A percentile compares a stretch with the other conserved stretches of the same genome.
These are phyloP conservation scores for Penicillium concentricum DNA, from an alignment of 2,329 filamentous ascomycete species.

Conservation along the genomic window DNA sequence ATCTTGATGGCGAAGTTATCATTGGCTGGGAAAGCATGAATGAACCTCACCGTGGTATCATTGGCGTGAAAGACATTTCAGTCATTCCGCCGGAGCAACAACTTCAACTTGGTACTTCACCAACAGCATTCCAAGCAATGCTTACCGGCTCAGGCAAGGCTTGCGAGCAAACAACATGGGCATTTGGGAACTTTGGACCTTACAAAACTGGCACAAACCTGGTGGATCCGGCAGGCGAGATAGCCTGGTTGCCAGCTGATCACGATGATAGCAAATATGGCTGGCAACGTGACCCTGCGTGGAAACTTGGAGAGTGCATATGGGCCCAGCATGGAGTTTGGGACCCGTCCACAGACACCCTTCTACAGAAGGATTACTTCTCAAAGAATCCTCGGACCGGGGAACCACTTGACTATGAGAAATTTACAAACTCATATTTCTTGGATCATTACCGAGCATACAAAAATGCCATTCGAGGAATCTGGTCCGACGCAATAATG, in stretches of 20 bases:
- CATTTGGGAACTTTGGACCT: constrained; percentile 88
- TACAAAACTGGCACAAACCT: constrained; percentile 81
- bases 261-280: constrained; percentile 87
- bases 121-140: constrained; percentile 91
- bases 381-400: constrained; percentile 72
- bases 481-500: constrained; percentile 80
- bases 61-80: constrained; percentile 78
- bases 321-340: constrained; percentile 98
- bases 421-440: constrained; percentile 89
- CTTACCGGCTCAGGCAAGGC: constrained; percentile 87
- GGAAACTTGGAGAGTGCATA: constrained; percentile 90
- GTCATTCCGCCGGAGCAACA: constrained; percentile 83
- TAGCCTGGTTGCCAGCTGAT: constrained; percentile 77
- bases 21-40: constrained; percentile 97
- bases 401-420: constrained; percentile 71
- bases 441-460: constrained; percentile 81
- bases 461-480: constrained; percentile 67
- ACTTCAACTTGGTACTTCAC: constrained; percentile 86
- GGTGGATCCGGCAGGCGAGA: constrained; percentile 82
- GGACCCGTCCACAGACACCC: constrained; percentile 74
- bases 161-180: constrained; percentile 87
- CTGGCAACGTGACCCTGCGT: constrained; percentile 81
- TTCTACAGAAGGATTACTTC: constrained; percentile 87
- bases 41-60: constrained; percentile 85
- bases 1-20: constrained; percentile 80